Evolutionary conservation across 2,329 filamentous ascomycete genomes (phyloP).

Genomic region (Verruconis gallopava): DNA sequence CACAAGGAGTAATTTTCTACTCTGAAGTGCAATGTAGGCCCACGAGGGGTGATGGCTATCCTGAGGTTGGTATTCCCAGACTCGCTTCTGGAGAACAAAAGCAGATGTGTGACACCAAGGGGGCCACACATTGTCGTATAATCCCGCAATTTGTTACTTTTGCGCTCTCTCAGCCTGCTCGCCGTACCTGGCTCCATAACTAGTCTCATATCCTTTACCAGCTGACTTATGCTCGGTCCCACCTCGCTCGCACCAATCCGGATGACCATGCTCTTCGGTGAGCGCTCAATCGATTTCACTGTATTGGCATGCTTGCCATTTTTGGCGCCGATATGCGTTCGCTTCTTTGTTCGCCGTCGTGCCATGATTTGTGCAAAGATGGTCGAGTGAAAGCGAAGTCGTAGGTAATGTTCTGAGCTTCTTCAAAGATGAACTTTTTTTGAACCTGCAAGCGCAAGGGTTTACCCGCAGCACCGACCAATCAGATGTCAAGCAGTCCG

Average conservation of each 20-base stretch:
- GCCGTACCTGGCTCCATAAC: constrained; percentile 97
- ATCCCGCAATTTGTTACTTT: constrained; percentile 77
- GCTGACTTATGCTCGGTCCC: constrained; percentile 77
- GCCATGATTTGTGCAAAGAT: constrained; percentile 46
- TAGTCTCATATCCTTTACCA: constrained; percentile 77
- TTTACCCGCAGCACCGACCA: neutral
- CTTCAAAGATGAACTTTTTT: constrained; percentile 1
- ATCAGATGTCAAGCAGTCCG: neutral
- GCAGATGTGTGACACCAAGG: constrained; percentile 79
- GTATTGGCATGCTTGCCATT: constrained; percentile 36
- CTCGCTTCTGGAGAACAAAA: constrained; percentile 83
- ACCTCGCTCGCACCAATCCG: constrained; percentile 91
- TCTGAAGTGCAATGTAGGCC: constrained; percentile 85
- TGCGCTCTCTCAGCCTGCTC: constrained; percentile 74
- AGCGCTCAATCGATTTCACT: constrained; percentile 49
- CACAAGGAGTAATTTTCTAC: constrained; percentile 90
- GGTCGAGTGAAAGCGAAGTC: too few relatives aligned
- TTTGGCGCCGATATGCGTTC: constrained; percentile 63
- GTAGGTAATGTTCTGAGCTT: too few relatives aligned
- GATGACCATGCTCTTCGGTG: constrained; percentile 96
- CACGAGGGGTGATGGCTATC: constrained; percentile 73
- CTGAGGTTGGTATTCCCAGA: constrained; percentile 87
- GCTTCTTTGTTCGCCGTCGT: constrained; percentile 71
- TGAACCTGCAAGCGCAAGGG: too few relatives aligned
- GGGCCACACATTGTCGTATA: constrained; percentile 94